Base-by-base conservation (phyloP, 148 eudicot species). In the Simmondsia chinensis region DNA sequence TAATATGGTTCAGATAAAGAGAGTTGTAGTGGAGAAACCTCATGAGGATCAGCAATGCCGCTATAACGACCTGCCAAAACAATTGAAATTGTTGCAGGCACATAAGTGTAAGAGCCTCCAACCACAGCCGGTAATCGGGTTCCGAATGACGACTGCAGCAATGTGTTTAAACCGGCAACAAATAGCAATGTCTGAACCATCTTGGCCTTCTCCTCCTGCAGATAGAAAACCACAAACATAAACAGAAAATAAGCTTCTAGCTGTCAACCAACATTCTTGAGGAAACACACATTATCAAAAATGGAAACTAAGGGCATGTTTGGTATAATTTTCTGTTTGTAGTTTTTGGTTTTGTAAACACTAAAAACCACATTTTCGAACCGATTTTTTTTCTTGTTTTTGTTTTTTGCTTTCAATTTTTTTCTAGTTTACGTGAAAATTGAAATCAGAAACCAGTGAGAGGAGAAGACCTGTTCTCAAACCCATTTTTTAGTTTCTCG, bases 111-210 rank as follows among this genome's bases (percentile, higher is more conserved):
- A 41, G 94, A 87, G 39, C 80, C 96, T 50, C 96, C 96, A 49
- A 87, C 76, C 0, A 82, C 75, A 39, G 96, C 94, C 11, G 96
- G 94, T 46, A 87, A 56, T n/a, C 94, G 66, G 0, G 94, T 82
- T 31, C 94, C 94, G 25, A 87, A 87, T 24, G 60, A 19, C 19
- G 96, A 71, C 60, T 82, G 96, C 10, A 62, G 45, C 44, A 79
- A 36, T 18, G 96, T 87, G 61, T 82, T 87, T 39, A 82, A 37
- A 27, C 94, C 96, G 60, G 85, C 82, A 39, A 87, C 96, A 70
- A 87, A 82, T 10, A 71, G 80, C 29, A 87, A 48, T 11, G 96
- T 87, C 68, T 87, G 96, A 33, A 87, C 70, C 78, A 87, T 50
- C 60, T 57, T 66, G 46, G 82, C 94, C 57, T 82, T 87, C 59